Conservation (phyloP, 2,329 filamentous ascomycete species). For the Paracorniculantispora psalliotae region DNA sequence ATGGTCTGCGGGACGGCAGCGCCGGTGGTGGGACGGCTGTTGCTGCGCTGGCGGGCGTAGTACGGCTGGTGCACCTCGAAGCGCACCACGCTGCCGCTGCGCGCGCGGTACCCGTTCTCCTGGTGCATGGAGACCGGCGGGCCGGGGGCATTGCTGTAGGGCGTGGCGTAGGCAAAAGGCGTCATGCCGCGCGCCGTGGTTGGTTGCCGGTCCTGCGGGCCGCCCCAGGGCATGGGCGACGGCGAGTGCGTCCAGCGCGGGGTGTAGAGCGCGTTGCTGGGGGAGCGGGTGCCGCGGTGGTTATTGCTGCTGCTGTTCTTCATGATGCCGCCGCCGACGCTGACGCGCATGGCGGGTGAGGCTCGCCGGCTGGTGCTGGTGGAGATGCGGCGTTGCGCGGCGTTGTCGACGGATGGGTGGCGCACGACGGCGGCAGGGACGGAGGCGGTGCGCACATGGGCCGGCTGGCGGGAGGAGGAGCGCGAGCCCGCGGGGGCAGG, state of each 20-base stretch:
- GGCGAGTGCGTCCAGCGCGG: constrained; percentile 51
- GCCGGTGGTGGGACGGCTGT: constrained; percentile 22
- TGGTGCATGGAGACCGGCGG: background rate
- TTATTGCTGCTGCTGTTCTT: too few relatives aligned
- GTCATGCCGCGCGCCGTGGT: constrained; percentile 42
- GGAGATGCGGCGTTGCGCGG: constrained; percentile 43
- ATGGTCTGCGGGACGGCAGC: background rate
- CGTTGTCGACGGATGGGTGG: constrained; percentile 35
- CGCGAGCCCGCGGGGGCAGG: constrained; percentile 26
- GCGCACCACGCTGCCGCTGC: constrained; percentile 26
- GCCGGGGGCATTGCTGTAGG: constrained; percentile 58
- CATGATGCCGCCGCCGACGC: constrained; percentile 28
- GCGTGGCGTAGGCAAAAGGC: constrained; percentile 71
- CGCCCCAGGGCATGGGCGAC: constrained; percentile 35
- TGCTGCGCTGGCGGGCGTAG: constrained; percentile 33
- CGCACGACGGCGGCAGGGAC: constrained; percentile 40
- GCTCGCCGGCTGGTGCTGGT: constrained; percentile 34
- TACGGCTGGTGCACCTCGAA: constrained; percentile 26
- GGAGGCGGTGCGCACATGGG: constrained; percentile 49
- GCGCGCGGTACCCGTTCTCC: constrained; percentile 32
- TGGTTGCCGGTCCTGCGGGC: constrained; percentile 28
- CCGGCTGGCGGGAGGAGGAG: constrained; percentile 40
- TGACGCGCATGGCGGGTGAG: constrained; percentile 26
- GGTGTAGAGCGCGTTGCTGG: constrained; percentile 48
- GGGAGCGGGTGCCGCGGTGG: constrained; percentile 51